A percentile compares a stretch with the other conserved stretches of the same genome.
These are phyloP conservation scores for Colletotrichum tofieldiae DNA, from an alignment of 2,329 filamentous ascomycete species.

Conservation along the genomic window DNA sequence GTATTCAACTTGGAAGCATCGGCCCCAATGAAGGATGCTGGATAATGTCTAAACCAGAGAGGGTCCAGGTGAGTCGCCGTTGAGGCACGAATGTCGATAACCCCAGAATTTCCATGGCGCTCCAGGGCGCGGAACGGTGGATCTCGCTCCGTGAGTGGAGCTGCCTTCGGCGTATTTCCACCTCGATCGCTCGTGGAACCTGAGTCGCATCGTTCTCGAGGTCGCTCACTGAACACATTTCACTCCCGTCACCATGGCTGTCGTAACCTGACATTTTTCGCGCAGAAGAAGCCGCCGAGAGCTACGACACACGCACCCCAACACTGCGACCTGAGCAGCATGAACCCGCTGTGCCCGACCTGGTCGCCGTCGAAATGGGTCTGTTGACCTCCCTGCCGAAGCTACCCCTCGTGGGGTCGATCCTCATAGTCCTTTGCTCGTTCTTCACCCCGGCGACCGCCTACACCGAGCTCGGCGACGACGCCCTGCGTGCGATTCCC, in stretches of 20 bases:
- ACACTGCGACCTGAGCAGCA: constrained; percentile 24
- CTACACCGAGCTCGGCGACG: constrained; percentile 77
- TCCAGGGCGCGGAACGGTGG: constrained; percentile 13
- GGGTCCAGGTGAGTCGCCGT: not conserved
- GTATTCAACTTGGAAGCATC: not conserved
- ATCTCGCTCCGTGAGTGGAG: constrained; percentile 30
- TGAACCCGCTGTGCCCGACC: constrained; percentile 37
- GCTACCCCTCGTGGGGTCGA: constrained; percentile 41
- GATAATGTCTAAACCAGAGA: not conserved
- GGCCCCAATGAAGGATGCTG: not conserved
- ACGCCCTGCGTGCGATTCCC: constrained; percentile 80
- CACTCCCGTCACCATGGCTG: constrained; percentile 20
- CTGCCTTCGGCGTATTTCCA: constrained; percentile 38
- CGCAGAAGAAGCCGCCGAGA: constrained; percentile 29
- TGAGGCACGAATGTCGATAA: not conserved
- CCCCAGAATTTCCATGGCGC: constrained; percentile 22
- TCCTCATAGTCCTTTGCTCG: constrained; percentile 44
- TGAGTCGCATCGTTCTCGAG: constrained; percentile 36
- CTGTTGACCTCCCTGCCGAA: constrained; percentile 36
- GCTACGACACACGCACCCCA: not conserved
- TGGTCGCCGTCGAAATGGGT: constrained; percentile 38
- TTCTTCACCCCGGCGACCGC: constrained; percentile 51
- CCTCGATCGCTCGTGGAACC: constrained; percentile 26
- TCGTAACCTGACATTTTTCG: constrained; percentile 20
- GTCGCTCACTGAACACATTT: constrained; percentile 26